Base-by-base conservation (phyloP, 441 rosid genomes). In the Brassica hybrid region DNA sequence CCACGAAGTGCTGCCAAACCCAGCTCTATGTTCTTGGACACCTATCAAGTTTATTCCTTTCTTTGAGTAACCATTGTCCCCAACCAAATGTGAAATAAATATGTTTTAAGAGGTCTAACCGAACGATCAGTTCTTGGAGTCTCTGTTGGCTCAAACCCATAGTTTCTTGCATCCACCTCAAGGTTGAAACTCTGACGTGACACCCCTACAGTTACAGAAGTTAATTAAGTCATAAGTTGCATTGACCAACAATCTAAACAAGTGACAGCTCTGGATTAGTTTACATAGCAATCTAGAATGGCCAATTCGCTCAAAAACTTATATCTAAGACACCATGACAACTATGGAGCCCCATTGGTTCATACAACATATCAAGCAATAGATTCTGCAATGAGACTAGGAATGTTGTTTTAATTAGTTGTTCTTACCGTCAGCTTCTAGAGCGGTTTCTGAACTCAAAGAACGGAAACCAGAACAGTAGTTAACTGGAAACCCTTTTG, bases 101-200 rank as follows among this genome's bases (percentile, higher is more conserved):
- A 60, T 58, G 70, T 61, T 45, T 67, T 18, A 75, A 8, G 50
- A 23, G 62, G 83, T 52, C 2, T 71, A 86, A 95, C 98, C 81
- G 97, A 95, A 89, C 96, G 87, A 81, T 95, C 99, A 73, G 94
- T 90, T 87, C 98, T 88, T 65, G 98, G 99, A 17, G 96, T 87
- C 76, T 95, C 93, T 2, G 93, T 85, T 62, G 97, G 91, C 76
- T 91, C 93, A 84, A 95, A 90, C 43, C 96, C 99, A 72, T 90
- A 89, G 78, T 91, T 87, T 81, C 83, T 81, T 3, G 99, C 96
- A 80, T 94, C 90, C 74, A 94, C 92, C 86, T 89, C 97, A 10
- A 91, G 83, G 80, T 75, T 87, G 83, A 94, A 94, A 85, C 86
- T 94, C 83, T 87, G 84, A 17, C 93, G 84, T 5, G 98, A 94